Conservation (phyloP, 2,329 filamentous ascomycete genomes). For the Penicillium sp. region DNA sequence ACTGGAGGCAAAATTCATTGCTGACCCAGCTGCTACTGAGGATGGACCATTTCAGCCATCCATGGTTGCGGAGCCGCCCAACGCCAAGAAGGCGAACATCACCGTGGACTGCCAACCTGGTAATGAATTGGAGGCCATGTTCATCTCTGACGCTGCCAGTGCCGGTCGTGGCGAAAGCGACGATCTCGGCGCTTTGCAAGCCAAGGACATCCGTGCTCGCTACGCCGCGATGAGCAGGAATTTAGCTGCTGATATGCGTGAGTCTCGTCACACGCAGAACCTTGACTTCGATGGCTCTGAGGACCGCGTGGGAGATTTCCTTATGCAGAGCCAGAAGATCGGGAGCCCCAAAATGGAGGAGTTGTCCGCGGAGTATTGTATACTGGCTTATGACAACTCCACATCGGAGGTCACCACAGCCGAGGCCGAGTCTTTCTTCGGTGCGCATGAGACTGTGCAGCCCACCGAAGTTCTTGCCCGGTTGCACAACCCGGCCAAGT, state of each 20-base stretch:
- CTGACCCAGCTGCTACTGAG: neutral
- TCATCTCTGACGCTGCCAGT: slow-evolving; percentile 5
- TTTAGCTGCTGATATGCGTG: neutral
- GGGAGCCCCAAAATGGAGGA: neutral
- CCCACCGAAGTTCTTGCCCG: slow-evolving; percentile 38
- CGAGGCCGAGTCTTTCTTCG: slow-evolving; percentile 34
- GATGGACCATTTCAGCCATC: slow-evolving; percentile 2
- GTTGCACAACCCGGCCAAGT: slow-evolving; percentile 42
- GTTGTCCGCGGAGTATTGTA: slow-evolving; percentile 27
- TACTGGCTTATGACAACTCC: slow-evolving; percentile 41
- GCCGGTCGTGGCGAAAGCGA: slow-evolving; percentile 3
- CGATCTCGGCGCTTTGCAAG: slow-evolving; percentile 2
- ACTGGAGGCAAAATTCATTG: slow-evolving; percentile 10
- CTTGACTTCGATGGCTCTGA: slow-evolving; percentile 7
- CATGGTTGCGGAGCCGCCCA: neutral
- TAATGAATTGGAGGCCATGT: slow-evolving; percentile 13
- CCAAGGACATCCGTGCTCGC: slow-evolving; percentile 14
- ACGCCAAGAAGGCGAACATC: slow-evolving; percentile 2
- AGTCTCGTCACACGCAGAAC: neutral
- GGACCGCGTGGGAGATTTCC: slow-evolving; percentile 11
- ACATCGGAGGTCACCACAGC: slow-evolving; percentile 31
- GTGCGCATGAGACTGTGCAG: slow-evolving; percentile 22
- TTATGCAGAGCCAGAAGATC: slow-evolving; percentile 3
- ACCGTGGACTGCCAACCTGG: slow-evolving; percentile 13
- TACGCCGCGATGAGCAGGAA: neutral